phyloP scores from a whole-genome alignment of 768 basidiomycete genomes.

The Amanita fuliginea region DNA sequence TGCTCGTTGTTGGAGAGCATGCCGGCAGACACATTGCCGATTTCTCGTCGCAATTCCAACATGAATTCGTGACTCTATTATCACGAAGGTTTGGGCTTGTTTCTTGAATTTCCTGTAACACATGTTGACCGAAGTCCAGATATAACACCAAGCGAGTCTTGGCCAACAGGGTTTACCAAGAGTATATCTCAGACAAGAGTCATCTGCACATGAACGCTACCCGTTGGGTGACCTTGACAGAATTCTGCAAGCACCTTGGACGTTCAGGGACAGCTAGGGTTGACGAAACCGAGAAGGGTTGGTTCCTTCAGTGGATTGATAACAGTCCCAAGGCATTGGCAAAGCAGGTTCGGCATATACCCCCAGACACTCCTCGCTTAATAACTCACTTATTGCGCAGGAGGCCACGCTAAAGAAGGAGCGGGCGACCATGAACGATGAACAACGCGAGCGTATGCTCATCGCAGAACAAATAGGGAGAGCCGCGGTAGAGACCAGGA shows the following conservation, averaged over 20 bases:
- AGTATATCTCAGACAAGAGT: slow-evolving; percentile 88
- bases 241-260: slow-evolving; percentile 87
- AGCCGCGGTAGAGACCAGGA: slow-evolving; percentile 42
- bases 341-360: slow-evolving; percentile 50
- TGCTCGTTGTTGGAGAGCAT: slow-evolving; percentile 94
- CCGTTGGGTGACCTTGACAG: slow-evolving; percentile 95
- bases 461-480: slow-evolving; percentile 93
- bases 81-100: slow-evolving; percentile 59
- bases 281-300: slow-evolving; percentile 98
- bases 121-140: slow-evolving; percentile 22
- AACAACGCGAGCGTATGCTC: slow-evolving; percentile 83
- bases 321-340: slow-evolving; percentile 90
- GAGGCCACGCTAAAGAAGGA: slow-evolving; percentile 90
- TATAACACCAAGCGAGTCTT: slow-evolving; percentile 93
- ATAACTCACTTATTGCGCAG: slow-evolving; percentile 21
- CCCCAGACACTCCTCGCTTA: background rate
- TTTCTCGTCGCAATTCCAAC: slow-evolving; percentile 83
- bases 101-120: background rate
- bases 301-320: slow-evolving; percentile 97
- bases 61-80: slow-evolving; percentile 83
- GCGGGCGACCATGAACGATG: slow-evolving; percentile 82
- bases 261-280: slow-evolving; percentile 79
- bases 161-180: slow-evolving; percentile 95
- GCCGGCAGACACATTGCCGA: slow-evolving; percentile 87
- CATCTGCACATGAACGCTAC: slow-evolving; percentile 99